Base-by-base conservation (phyloP, 2,329 filamentous ascomycete genomes). In the Beauveria sp. region DNA sequence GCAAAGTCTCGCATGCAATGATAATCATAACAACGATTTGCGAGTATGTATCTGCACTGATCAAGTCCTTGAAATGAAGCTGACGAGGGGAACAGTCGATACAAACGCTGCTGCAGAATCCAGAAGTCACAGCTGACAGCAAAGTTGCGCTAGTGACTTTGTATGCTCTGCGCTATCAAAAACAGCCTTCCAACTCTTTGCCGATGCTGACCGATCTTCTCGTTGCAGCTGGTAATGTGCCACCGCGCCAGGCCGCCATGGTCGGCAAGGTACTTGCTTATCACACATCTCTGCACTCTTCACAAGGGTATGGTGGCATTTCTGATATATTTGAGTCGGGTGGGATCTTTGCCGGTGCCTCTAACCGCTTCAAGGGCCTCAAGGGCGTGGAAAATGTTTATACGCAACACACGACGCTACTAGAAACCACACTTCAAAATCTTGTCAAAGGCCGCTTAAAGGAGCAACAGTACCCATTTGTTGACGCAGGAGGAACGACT, bases 361-460 rank as follows among this genome's bases (percentile, higher is more conserved):
- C 91, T 45, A 91, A 88, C 69, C 86, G 93, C 5, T 92, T 99
- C 74, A 96, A 96, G 70, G 95, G 95, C 0, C 81, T 99, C 16
- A 97, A 98, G 71, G 95, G 95, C 1, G 95, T 99, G 1, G 96
- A 99, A 73, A 99, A 99, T 68, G 95, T 99, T 30, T 99, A 99
- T 73, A 99, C 95, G 0, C 96, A 99, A 73, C 95, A 99, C 73
- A 96, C 91, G 6, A 92, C 96, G 0, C 82, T 91, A 24, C 75
- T 99, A 18, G 93, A 97, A 73, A 84, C 84, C 26, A 98, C 92
- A 0, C 77, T 99, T 20, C 93, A 97, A 71, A 93, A 93, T 68
- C 79, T 99, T 57, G 93, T 98, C 77, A 97, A 96, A 71, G 96
- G 95, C 0, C 86, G 90, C 34, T 76, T 99, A 62, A 89, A 86